These are phyloP conservation scores for Fusarium dimerum DNA, from an alignment of 2,329 filamentous ascomycete species.

Conservation along the genomic window DNA sequence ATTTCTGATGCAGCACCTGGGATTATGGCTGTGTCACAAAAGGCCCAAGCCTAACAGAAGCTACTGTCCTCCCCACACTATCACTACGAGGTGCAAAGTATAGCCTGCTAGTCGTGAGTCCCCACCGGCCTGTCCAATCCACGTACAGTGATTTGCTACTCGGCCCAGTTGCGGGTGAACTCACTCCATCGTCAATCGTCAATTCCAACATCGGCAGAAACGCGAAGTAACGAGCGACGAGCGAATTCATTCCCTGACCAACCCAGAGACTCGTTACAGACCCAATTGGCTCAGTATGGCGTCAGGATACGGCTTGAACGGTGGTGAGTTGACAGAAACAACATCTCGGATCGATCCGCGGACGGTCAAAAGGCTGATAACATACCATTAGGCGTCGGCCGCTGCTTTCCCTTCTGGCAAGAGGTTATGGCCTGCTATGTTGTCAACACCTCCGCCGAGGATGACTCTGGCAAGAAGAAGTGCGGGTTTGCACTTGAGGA, in stretches of 20 bases:
- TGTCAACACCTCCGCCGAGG: slow-evolving; percentile 81
- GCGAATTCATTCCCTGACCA: slow-evolving; percentile 19
- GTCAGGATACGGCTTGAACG: slow-evolving; percentile 79
- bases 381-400: slow-evolving; percentile 55
- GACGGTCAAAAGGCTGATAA: slow-evolving; percentile 22
- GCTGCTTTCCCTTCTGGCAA: slow-evolving; percentile 99
- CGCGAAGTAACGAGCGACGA: slow-evolving; percentile 25
- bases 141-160: slow-evolving; percentile 26
- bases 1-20: background rate
- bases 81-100: too few relatives aligned
- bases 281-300: slow-evolving; percentile 59
- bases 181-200: slow-evolving; percentile 22
- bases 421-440: slow-evolving; percentile 98
- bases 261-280: slow-evolving; percentile 27
- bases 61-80: too few relatives aligned
- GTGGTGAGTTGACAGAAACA: slow-evolving; percentile 57
- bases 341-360: background rate
- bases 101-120: background rate
- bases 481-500: slow-evolving; percentile 86
- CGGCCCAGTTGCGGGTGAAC: slow-evolving; percentile 29
- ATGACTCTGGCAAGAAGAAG: slow-evolving; percentile 81
- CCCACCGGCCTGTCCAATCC: slow-evolving; percentile 22
- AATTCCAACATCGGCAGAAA: slow-evolving; percentile 24
- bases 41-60: too few relatives aligned
- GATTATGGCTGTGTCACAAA: too few relatives aligned